These are phyloP conservation scores for Verbascum thapsus DNA, from an alignment of 257 asterid genomes.

Conservation along the genomic window DNA sequence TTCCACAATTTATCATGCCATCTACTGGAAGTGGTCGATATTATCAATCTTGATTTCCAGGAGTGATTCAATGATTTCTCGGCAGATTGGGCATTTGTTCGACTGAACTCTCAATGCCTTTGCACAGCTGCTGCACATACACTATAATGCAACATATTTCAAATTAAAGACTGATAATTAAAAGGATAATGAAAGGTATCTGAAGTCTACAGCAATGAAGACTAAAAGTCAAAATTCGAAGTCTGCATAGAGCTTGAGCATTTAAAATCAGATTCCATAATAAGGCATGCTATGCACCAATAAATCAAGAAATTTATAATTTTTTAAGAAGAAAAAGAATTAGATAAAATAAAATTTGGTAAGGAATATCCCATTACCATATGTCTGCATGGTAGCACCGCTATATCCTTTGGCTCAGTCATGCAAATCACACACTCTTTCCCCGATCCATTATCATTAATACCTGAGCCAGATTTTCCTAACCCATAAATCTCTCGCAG, in stretches of 20 bases:
- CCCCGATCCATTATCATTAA: slow-evolving; percentile 51
- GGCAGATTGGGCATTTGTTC: slow-evolving; percentile 74
- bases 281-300: neutral
- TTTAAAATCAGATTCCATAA: no score
- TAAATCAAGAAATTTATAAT: neutral
- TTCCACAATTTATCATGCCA: slow-evolving; percentile 22
- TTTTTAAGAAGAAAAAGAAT: neutral
- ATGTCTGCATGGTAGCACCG: slow-evolving; percentile 83
- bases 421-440: slow-evolving; percentile 80
- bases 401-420: slow-evolving; percentile 72
- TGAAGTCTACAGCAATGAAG: no score
- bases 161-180: neutral
- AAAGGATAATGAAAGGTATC: neutral
- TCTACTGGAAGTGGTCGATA: slow-evolving; percentile 25
- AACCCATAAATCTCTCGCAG: slow-evolving; percentile 75
- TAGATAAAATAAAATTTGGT: no score
- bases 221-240: no score
- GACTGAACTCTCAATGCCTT: slow-evolving; percentile 65
- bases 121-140: slow-evolving; percentile 72
- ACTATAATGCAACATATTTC: slow-evolving; percentile 39
- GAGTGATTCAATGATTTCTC: slow-evolving; percentile 57
- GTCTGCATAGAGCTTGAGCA: no score
- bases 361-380: slow-evolving; percentile 50
- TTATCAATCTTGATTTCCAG: slow-evolving; percentile 56
- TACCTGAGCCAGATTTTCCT: slow-evolving; percentile 48